phyloP scores from a whole-genome alignment of 108 stramenopile species.

The Nitzschia sp. region DNA sequence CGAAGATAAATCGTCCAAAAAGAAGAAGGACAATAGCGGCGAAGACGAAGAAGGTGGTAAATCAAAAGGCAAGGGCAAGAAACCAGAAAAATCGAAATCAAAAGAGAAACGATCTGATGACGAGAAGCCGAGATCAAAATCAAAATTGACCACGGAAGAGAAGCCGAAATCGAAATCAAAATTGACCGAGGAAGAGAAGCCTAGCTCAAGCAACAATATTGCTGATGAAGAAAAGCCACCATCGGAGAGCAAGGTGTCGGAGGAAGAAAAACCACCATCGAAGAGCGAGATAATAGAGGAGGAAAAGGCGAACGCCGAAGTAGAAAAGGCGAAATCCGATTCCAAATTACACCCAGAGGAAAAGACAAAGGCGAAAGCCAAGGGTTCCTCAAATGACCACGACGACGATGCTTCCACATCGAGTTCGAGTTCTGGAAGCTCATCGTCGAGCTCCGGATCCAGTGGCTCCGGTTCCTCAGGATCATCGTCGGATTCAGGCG shows the following conservation, averaged over 20 bases:
- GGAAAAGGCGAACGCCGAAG: neutral
- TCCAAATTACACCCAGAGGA: neutral
- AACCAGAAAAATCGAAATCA: neutral
- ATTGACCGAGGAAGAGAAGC: neutral
- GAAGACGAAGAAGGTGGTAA: neutral
- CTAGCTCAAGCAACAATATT: neutral
- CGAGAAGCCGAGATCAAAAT: constrained; percentile 5
- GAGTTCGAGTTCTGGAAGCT: constrained; percentile 4
- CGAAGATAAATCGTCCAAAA: constrained; percentile 1
- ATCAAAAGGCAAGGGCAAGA: neutral
- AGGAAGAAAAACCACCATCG: neutral
- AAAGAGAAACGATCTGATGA: neutral
- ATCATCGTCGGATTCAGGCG: neutral
- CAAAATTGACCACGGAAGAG: neutral
- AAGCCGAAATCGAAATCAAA: neutral
- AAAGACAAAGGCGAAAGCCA: neutral
- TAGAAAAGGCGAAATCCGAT: neutral
- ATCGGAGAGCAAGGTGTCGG: neutral
- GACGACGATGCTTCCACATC: constrained; percentile 6
- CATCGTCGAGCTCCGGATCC: neutral
- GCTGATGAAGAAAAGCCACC: neutral
- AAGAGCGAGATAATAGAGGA: neutral
- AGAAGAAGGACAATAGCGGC: neutral
- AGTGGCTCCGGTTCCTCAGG: neutral
- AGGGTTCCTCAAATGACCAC: neutral